phyloP scores from a whole-genome alignment of 306 rosid species.

The Pueraria montana region DNA sequence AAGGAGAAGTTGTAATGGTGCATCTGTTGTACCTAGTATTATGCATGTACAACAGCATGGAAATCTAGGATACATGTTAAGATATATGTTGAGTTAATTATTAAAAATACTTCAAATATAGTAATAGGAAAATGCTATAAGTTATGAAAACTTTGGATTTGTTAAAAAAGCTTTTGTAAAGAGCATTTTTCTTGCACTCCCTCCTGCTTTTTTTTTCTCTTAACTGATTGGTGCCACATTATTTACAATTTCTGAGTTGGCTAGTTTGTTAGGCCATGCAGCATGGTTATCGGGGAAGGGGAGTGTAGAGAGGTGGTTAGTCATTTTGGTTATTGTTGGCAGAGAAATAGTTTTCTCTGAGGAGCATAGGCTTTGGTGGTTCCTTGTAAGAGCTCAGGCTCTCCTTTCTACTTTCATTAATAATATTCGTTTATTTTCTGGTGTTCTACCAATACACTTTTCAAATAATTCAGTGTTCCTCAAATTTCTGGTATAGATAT shows the following conservation, averaged over 20 bases:
- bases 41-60: no score
- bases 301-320: neutral
- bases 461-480: neutral
- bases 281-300: neutral
- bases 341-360: neutral
- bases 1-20: no score
- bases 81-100: no score
- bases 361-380: neutral
- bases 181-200: no score
- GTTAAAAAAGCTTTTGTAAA: no score
- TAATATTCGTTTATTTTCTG: neutral
- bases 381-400: neutral
- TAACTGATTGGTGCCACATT: neutral
- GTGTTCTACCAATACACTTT: neutral
- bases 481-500: neutral
- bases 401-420: neutral
- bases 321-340: neutral
- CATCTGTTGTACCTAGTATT: no score
- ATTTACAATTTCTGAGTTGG: neutral
- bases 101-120: no score
- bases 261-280: neutral
- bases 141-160: no score
- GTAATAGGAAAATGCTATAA: no score
- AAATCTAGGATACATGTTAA: no score
- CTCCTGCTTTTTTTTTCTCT: no score